phyloP scores from a whole-genome alignment of 371 early-diverging fungal species.

The Mucor piriformis region DNA sequence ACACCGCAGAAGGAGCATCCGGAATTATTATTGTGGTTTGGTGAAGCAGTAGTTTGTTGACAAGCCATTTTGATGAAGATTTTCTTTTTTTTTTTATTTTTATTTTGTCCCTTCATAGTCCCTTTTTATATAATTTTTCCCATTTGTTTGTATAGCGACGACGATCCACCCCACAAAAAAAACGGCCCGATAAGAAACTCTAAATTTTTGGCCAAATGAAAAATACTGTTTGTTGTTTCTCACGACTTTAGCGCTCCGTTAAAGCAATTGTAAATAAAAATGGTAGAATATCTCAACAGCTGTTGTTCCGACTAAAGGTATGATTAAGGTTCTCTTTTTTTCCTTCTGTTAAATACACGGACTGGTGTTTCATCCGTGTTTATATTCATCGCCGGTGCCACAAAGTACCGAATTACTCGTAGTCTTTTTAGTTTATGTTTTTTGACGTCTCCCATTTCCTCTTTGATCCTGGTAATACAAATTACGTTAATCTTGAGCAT shows the following conservation, averaged over 20 bases:
- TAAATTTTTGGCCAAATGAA: conserved; percentile 1
- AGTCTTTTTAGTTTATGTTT: too few species aligned
- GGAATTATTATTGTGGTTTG: conserved; percentile 12
- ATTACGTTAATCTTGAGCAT: too few species aligned
- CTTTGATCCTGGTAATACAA: too few species aligned
- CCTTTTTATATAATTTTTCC: background rate
- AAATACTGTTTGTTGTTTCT: background rate
- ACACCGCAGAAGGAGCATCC: conserved; percentile 43
- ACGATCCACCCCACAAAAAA: background rate
- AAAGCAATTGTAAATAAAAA: background rate
- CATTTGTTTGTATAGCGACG: background rate
- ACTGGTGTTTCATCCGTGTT: too few species aligned
- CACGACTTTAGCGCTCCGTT: background rate
- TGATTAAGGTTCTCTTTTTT: background rate
- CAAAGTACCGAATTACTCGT: too few species aligned
- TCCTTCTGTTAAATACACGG: background rate
- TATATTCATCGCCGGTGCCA: too few species aligned
- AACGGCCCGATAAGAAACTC: conserved; percentile 7
- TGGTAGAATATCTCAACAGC: background rate
- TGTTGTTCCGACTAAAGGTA: background rate
- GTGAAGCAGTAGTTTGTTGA: background rate
- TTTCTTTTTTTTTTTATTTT: background rate
- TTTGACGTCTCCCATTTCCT: too few species aligned
- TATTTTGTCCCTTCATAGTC: background rate
- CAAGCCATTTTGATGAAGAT: background rate